Evolutionary conservation across 78 protist genomes (phyloP).

Genomic region (Salpingoeca rosetta): DNA sequence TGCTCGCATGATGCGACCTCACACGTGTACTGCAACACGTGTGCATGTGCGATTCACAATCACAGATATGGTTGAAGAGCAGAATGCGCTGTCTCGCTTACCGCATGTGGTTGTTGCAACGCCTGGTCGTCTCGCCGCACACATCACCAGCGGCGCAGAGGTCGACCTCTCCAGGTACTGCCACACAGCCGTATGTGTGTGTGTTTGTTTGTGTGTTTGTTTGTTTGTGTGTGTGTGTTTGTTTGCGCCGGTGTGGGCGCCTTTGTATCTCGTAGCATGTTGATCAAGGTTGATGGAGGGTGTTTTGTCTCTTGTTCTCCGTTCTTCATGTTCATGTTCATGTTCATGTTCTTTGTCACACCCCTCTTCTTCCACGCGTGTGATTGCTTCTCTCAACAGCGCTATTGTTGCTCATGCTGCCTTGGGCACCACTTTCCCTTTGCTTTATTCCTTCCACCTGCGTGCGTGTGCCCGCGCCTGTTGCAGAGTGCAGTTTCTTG

Average conservation of each 20-base stretch:
- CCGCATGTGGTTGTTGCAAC: slow-evolving; percentile 93
- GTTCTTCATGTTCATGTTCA: not conserved
- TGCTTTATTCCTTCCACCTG: too few species aligned
- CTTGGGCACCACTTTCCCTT: too few species aligned
- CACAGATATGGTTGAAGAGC: slow-evolving; percentile 56
- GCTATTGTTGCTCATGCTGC: too few species aligned
- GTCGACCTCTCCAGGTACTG: not conserved
- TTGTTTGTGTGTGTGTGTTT: too few species aligned
- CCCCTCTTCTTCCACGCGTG: not conserved
- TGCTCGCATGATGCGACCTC: not conserved
- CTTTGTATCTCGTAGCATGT: too few species aligned
- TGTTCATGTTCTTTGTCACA: not conserved
- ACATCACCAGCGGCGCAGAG: slow-evolving; percentile 23
- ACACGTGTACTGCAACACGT: not conserved
- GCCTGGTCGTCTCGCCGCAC: slow-evolving; percentile 80
- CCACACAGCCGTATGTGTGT: too few species aligned
- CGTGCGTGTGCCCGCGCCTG: too few species aligned
- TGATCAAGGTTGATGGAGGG: too few species aligned
- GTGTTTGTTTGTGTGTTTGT: too few species aligned
- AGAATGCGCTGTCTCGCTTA: slow-evolving; percentile 41
- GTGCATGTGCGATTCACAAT: not conserved
- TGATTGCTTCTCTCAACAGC: too few species aligned
- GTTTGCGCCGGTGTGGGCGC: too few species aligned
- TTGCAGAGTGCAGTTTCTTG: slow-evolving; percentile 28
- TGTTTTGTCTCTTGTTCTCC: not conserved